Evolutionary conservation across 345 rosid species (phyloP).

Genomic region (Boechera stricta): DNA sequence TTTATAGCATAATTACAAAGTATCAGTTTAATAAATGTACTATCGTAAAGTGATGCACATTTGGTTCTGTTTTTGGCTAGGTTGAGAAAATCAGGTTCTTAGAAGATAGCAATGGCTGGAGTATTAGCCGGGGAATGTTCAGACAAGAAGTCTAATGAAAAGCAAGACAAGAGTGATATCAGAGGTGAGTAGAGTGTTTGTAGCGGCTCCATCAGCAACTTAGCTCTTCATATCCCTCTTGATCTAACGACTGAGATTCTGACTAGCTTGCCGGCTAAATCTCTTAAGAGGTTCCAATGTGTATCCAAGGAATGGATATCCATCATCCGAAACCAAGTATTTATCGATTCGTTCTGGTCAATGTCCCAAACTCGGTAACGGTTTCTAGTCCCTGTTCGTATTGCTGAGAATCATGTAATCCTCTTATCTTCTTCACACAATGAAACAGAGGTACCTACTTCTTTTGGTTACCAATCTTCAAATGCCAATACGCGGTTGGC

Average conservation of each 20-base stretch:
- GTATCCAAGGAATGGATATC: conserved; percentile 10
- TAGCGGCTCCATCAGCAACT: not conserved
- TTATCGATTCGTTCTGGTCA: not conserved
- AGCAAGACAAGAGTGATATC: not conserved
- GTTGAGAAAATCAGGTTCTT: no score
- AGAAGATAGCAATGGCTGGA: no score
- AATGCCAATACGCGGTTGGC: not conserved
- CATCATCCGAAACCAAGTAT: conserved; percentile 1
- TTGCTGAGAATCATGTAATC: not conserved
- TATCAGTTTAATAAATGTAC: no score
- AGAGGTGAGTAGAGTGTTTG: not conserved
- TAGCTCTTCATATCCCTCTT: conserved; percentile 8
- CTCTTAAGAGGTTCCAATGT: conserved; percentile 10
- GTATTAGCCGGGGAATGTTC: no score
- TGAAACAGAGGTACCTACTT: not conserved
- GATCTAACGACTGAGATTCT: conserved; percentile 17
- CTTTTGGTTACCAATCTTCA: not conserved
- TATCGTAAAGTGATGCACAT: no score
- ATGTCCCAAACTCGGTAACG: not conserved
- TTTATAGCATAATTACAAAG: no score
- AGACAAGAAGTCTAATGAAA: no score
- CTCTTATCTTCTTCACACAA: conserved; percentile 8
- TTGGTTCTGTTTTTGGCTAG: no score
- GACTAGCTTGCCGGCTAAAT: conserved; percentile 6
- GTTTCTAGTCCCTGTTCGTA: conserved; percentile 9